phyloP scores from a whole-genome alignment of 768 basidiomycete species.

The Auricularia cornea region DNA sequence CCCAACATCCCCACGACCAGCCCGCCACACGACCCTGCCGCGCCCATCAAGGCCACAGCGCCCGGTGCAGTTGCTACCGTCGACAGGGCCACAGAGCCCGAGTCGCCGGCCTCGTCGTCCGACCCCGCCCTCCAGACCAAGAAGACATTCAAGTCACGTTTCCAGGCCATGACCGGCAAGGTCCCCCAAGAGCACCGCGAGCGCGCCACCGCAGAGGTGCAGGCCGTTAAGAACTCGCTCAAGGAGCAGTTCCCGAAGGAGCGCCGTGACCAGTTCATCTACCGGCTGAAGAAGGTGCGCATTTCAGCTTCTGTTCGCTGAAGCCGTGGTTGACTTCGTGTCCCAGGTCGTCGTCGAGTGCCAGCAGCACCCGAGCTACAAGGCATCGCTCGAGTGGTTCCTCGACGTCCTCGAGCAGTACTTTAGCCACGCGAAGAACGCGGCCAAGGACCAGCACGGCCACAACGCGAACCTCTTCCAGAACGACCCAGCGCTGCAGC shows the following conservation, averaged over 20 bases:
- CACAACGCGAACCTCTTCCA: conserved; percentile 8
- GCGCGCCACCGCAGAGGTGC: conserved; percentile 40
- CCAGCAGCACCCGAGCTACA: conserved; percentile 87
- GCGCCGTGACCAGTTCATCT: conserved; percentile 87
- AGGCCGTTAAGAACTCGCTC: conserved; percentile 59
- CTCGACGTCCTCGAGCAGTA: conserved; percentile 57
- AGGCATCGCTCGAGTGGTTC: conserved; percentile 70
- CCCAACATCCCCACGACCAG: neutral
- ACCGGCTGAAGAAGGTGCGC: conserved; percentile 78
- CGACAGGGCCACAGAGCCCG: neutral
- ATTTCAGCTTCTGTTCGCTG: neutral
- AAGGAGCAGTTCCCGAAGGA: conserved; percentile 85
- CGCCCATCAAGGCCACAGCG: neutral
- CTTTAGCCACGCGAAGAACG: conserved; percentile 39
- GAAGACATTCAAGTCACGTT: conserved; percentile 5
- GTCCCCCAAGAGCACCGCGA: conserved; percentile 66
- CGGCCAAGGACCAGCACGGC: conserved; percentile 18
- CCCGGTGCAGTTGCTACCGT: neutral
- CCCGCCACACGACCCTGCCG: neutral
- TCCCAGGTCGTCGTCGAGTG: conserved; percentile 75
- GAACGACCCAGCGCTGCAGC: conserved; percentile 48
- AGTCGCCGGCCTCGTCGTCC: neutral
- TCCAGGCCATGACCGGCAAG: conserved; percentile 4
- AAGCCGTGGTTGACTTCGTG: neutral
- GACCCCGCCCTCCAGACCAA: neutral